A percentile compares a stretch with the other conserved stretches of the same genome.
phyloP scores from a whole-genome alignment of 2,329 filamentous ascomycete genomes.

The Metarhizium humberi region DNA sequence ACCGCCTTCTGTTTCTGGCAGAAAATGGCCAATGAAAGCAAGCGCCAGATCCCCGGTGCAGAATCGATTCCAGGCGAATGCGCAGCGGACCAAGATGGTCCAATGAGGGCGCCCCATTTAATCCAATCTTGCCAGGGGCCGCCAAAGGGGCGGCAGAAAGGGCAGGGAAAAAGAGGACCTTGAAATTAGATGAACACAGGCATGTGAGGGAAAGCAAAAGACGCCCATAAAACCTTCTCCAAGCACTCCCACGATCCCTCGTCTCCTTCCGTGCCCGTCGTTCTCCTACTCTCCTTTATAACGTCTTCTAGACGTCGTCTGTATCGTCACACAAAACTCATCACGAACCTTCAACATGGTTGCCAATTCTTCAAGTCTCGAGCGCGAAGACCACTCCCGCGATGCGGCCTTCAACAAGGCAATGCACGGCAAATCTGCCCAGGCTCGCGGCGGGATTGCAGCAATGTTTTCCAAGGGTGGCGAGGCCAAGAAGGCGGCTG shows the following conservation, averaged over 20 bases:
- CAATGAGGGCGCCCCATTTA: constrained; percentile 4
- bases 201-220: constrained; percentile 1
- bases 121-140: constrained; percentile 4
- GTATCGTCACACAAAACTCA: background rate
- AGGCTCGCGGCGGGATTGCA: constrained; percentile 61
- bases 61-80: background rate
- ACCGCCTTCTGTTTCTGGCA: background rate
- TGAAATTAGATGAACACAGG: constrained; percentile 1
- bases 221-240: constrained; percentile 4
- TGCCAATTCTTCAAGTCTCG: constrained; percentile 42
- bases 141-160: background rate
- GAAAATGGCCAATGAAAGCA: background rate
- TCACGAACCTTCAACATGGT: constrained; percentile 30
- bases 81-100: constrained; percentile 4
- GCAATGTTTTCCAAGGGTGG: constrained; percentile 80
- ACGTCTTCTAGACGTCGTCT: background rate
- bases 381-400: constrained; percentile 72
- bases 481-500: constrained; percentile 66
- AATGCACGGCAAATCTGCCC: constrained; percentile 66
- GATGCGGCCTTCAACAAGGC: constrained; percentile 89
- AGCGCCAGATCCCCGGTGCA: background rate
- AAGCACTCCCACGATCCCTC: background rate
- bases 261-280: background rate
- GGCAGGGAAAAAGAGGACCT: constrained; percentile 1
- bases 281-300: background rate